Conservation (phyloP, 176 grass and related monocot genomes). For the Raddia guianensis region DNA sequence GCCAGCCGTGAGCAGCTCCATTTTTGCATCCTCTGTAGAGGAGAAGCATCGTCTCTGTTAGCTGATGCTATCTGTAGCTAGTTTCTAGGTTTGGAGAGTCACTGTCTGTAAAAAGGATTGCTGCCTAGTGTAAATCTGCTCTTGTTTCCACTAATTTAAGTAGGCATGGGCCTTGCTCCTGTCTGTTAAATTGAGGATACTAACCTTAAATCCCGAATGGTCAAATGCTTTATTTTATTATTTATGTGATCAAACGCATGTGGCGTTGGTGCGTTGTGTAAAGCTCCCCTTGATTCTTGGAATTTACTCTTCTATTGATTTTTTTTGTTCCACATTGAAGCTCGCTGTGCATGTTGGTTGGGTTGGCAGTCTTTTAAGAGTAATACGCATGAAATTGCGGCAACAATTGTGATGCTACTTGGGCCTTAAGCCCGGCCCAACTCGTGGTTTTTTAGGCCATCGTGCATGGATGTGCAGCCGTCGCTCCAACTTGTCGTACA, state of each 20-base stretch:
- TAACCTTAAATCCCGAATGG: background rate
- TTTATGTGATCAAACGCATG: slow-evolving; percentile 10
- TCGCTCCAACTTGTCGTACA: too few relatives aligned
- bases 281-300: background rate
- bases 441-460: too few relatives aligned
- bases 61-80: slow-evolving; percentile 21
- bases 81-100: slow-evolving; percentile 10
- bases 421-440: too few relatives aligned
- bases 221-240: background rate
- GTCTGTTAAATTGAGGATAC: slow-evolving; percentile 21
- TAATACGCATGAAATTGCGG: too few relatives aligned
- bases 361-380: too few relatives aligned
- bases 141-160: slow-evolving; percentile 35
- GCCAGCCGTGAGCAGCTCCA: slow-evolving; percentile 2
- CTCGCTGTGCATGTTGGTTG: background rate
- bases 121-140: slow-evolving; percentile 38
- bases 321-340: background rate
- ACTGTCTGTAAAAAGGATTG: slow-evolving; percentile 17
- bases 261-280: background rate
- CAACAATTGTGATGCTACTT: too few relatives aligned
- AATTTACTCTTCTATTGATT: background rate
- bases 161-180: background rate
- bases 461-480: too few relatives aligned
- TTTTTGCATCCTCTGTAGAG: slow-evolving; percentile 44
- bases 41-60: slow-evolving; percentile 1